Evolutionary conservation across 2,329 filamentous ascomycete genomes (phyloP).

Genomic region (Emydomyces testavorans): DNA sequence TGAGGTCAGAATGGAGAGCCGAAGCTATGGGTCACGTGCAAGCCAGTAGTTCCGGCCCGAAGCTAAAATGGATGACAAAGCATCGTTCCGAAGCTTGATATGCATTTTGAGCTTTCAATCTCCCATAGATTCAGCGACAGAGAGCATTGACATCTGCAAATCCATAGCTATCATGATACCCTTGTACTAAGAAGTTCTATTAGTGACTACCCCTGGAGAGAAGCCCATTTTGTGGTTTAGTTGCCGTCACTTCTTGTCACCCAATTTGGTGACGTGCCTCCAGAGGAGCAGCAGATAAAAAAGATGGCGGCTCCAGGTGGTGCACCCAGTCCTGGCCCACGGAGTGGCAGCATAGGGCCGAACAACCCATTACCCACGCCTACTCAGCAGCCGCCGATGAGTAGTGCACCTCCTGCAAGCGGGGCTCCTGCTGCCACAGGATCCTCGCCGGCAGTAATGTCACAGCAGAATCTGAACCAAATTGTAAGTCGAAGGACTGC

Average conservation of each 20-base stretch:
- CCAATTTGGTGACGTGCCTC: not conserved
- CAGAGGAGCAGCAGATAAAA: slow-evolving; percentile 12
- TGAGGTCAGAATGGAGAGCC: no score
- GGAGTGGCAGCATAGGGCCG: slow-evolving; percentile 40
- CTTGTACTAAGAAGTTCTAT: no score
- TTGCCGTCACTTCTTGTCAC: not conserved
- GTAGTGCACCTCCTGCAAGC: slow-evolving; percentile 38
- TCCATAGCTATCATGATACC: slow-evolving; percentile 2
- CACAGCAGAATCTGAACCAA: slow-evolving; percentile 84
- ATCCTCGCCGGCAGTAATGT: slow-evolving; percentile 42
- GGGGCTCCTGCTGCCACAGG: slow-evolving; percentile 29
- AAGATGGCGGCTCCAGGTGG: slow-evolving; percentile 39
- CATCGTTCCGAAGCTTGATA: not conserved
- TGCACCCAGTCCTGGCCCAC: slow-evolving; percentile 39
- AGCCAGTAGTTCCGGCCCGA: no score
- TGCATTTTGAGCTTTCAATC: not conserved
- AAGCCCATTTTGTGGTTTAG: no score
- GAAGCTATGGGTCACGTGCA: no score
- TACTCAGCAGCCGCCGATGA: slow-evolving; percentile 36
- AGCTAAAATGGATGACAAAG: not conserved
- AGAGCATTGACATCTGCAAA: not conserved
- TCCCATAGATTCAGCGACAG: slow-evolving; percentile 6
- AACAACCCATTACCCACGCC: slow-evolving; percentile 37
- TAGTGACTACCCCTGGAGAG: no score
- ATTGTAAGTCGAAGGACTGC: slow-evolving; percentile 56